phyloP scores from a whole-genome alignment of 768 basidiomycete genomes.

The Strobilomyces confusus region DNA sequence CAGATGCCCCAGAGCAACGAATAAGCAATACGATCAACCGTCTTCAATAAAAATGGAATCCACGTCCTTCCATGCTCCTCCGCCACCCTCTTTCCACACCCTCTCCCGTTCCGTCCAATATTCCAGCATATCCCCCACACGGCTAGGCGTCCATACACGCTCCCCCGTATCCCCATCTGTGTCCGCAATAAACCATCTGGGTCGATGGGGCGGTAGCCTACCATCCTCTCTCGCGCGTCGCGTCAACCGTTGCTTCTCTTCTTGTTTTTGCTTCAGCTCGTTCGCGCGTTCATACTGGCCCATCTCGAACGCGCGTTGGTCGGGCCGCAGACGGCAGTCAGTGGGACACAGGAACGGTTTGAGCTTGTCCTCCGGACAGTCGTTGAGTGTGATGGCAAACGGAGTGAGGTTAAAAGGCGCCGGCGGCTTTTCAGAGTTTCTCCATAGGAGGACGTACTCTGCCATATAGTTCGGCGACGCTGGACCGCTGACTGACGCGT shows the following conservation, averaged over 20 bases:
- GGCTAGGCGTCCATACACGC: no score
- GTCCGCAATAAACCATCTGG: no score
- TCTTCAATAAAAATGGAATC: slow-evolving; percentile 82
- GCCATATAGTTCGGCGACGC: slow-evolving; percentile 43
- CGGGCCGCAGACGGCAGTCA: slow-evolving; percentile 88
- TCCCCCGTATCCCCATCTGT: slow-evolving; percentile 96
- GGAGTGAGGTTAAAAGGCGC: slow-evolving; percentile 96
- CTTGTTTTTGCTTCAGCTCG: slow-evolving; percentile 71
- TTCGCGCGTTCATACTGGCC: slow-evolving; percentile 85
- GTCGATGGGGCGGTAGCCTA: slow-evolving; percentile 60
- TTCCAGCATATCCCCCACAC: slow-evolving; percentile 48
- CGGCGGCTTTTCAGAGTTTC: slow-evolving; percentile 79
- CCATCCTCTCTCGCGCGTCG: slow-evolving; percentile 76
- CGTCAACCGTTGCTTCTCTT: slow-evolving; percentile 73
- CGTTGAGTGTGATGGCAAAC: slow-evolving; percentile 89
- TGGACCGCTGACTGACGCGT: slow-evolving; percentile 52
- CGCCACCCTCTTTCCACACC: slow-evolving; percentile 44
- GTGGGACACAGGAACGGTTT: slow-evolving; percentile 77
- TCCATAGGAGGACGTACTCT: slow-evolving; percentile 86
- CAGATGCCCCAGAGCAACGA: background rate
- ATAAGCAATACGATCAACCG: background rate
- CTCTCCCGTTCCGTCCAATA: slow-evolving; percentile 83
- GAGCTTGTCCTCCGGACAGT: slow-evolving; percentile 70
- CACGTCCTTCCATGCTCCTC: slow-evolving; percentile 56
- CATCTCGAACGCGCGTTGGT: slow-evolving; percentile 91